These are phyloP conservation scores for Isatis tinctoria DNA, from an alignment of 345 rosid genomes.

Conservation along the genomic window DNA sequence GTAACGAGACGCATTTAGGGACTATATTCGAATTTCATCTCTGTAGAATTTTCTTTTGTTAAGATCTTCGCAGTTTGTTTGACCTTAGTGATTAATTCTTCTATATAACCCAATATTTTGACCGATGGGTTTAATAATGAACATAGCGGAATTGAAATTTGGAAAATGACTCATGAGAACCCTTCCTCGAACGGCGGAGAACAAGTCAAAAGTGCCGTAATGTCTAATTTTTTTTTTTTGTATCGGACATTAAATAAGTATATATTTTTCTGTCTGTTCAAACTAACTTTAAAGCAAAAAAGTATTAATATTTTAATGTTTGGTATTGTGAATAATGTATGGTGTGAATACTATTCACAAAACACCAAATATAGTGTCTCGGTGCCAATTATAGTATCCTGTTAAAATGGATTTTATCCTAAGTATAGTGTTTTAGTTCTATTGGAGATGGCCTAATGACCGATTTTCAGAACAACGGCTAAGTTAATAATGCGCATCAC, in stretches of 20 bases:
- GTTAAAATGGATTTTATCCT: too few relatives aligned
- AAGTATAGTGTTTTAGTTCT: too few relatives aligned
- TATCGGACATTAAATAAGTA: not conserved
- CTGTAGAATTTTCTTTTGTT: not conserved
- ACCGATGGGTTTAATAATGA: not conserved
- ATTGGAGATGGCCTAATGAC: too few relatives aligned
- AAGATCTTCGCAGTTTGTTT: not conserved
- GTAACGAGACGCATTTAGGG: not conserved
- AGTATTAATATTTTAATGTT: too few relatives aligned
- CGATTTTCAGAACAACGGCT: too few relatives aligned
- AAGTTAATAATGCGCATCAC: too few relatives aligned
- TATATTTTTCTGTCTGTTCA: not conserved
- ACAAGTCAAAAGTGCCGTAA: not conserved
- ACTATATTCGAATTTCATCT: not conserved
- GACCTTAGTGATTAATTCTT: not conserved
- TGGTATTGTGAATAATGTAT: too few relatives aligned
- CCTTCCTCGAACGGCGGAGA: slow-evolving; percentile 2
- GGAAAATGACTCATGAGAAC: not conserved
- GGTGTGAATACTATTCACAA: too few relatives aligned
- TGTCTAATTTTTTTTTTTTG: not conserved
- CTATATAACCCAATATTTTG: not conserved
- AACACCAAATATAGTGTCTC: too few relatives aligned
- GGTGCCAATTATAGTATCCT: too few relatives aligned
- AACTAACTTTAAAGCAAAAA: not conserved
- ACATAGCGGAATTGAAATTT: not conserved